phyloP scores from a whole-genome alignment of 2,329 filamentous ascomycete genomes.

The Neocatenulostroma microsporum region DNA sequence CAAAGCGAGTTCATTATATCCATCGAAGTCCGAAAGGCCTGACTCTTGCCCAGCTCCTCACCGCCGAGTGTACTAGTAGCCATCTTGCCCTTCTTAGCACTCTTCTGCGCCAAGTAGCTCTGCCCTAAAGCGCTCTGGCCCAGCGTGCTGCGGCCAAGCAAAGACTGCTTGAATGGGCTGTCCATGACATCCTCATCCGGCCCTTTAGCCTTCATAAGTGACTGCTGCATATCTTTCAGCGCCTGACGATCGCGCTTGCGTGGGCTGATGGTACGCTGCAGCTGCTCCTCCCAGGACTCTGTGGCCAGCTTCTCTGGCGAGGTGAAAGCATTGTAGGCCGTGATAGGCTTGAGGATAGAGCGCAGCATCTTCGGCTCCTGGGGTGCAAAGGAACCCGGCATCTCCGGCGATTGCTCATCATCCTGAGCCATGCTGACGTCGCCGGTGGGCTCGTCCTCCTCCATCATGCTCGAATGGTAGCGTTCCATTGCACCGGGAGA shows the following conservation, averaged over 20 bases:
- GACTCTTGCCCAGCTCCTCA: constrained; percentile 27
- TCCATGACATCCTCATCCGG: constrained; percentile 27
- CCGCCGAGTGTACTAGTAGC: constrained; percentile 13
- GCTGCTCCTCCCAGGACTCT: constrained; percentile 89
- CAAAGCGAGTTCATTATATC: constrained; percentile 95
- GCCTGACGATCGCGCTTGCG: constrained; percentile 80
- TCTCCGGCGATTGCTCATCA: constrained; percentile 62
- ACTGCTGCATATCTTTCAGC: constrained; percentile 57
- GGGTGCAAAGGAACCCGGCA: constrained; percentile 70
- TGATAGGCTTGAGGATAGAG: constrained; percentile 42
- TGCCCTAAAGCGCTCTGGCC: no score
- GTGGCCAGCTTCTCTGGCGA: constrained; percentile 51
- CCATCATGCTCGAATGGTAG: constrained; percentile 24
- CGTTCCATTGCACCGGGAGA: constrained; percentile 22
- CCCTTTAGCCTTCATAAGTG: constrained; percentile 46
- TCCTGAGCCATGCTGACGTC: constrained; percentile 51
- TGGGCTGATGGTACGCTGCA: constrained; percentile 89
- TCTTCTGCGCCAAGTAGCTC: constrained; percentile 27
- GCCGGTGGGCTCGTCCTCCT: constrained; percentile 39
- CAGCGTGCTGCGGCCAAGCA: constrained; percentile 55
- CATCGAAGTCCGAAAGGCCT: constrained; percentile 77
- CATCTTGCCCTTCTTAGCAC: constrained; percentile 23
- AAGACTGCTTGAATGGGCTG: constrained; percentile 68
- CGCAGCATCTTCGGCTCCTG: constrained; percentile 57
- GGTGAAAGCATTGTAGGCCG: constrained; percentile 26